Percentiles rank a stretch among this genome's conserved stretches.
Conservation (phyloP, 2,329 filamentous ascomycete genomes). For the Colletotrichum sansevieriae region DNA sequence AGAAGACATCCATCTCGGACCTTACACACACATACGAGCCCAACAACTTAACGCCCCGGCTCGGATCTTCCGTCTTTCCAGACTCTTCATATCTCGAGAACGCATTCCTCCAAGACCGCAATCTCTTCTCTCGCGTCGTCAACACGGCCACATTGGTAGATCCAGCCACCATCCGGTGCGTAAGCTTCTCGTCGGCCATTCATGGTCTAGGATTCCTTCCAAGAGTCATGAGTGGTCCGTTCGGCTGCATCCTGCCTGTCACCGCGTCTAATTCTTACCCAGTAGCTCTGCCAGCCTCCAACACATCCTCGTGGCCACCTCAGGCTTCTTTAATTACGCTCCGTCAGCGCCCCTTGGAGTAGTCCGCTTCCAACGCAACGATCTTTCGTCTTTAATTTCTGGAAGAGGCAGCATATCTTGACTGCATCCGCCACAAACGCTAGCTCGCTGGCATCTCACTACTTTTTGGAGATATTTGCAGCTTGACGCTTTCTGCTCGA, state of each 20-base stretch:
- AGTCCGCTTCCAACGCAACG: not conserved
- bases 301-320: constrained; percentile 26
- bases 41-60: not conserved
- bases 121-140: not conserved
- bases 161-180: constrained; percentile 25
- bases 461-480: not conserved
- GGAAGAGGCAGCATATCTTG: not conserved
- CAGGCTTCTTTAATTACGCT: constrained; percentile 1
- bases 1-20: not conserved
- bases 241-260: constrained; percentile 36
- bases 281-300: constrained; percentile 27
- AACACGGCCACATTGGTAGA: constrained; percentile 5
- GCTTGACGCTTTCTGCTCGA: not conserved
- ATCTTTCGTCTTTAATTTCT: not conserved
- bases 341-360: constrained; percentile 1
- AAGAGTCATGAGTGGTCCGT: constrained; percentile 35
- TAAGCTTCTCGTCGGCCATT: constrained; percentile 31
- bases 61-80: not conserved
- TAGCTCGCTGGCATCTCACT: not conserved
- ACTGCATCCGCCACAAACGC: constrained; percentile 5
- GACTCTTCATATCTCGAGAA: not conserved
- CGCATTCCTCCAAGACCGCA: not conserved
- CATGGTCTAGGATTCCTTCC: constrained; percentile 23
- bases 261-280: constrained; percentile 38
- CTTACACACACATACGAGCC: constrained; percentile 14